These are phyloP conservation scores for Cordyceps cateniannulata DNA, from an alignment of 2,329 filamentous ascomycete species.

Conservation along the genomic window DNA sequence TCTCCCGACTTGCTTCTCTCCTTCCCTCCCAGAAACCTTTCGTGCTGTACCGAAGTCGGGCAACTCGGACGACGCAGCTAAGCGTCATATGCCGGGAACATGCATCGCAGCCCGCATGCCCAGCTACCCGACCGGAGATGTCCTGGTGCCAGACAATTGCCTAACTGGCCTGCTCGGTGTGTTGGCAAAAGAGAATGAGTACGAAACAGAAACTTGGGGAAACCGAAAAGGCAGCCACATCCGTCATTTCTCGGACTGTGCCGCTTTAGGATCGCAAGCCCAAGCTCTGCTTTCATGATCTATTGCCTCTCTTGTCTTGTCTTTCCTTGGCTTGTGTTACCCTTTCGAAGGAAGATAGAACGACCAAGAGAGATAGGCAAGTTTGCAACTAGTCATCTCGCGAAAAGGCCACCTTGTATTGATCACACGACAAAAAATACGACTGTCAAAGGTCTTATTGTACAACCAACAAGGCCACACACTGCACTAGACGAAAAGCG, in stretches of 20 bases:
- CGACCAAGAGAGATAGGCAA: neutral
- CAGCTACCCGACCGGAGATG: neutral
- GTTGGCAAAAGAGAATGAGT: neutral
- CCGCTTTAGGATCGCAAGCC: too few relatives aligned
- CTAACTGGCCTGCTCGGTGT: neutral
- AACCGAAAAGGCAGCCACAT: neutral
- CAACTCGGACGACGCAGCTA: neutral
- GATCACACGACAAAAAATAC: neutral
- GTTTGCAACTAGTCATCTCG: neutral
- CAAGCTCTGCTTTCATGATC: neutral
- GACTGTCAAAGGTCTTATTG: neutral
- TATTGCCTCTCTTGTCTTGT: neutral
- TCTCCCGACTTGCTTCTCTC: neutral
- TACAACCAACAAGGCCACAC: neutral
- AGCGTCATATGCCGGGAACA: neutral
- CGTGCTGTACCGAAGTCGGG: too few relatives aligned
- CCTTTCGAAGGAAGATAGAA: neutral
- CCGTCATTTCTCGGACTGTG: neutral
- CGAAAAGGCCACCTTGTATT: too few relatives aligned
- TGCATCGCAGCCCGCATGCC: neutral
- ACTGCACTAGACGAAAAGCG: neutral
- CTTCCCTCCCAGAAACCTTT: too few relatives aligned
- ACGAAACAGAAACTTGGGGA: neutral
- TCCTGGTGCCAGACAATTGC: neutral
- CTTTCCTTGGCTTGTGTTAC: neutral